Evolutionary conservation across 768 basidiomycete genomes (phyloP).

Genomic region (Russula sp.): DNA sequence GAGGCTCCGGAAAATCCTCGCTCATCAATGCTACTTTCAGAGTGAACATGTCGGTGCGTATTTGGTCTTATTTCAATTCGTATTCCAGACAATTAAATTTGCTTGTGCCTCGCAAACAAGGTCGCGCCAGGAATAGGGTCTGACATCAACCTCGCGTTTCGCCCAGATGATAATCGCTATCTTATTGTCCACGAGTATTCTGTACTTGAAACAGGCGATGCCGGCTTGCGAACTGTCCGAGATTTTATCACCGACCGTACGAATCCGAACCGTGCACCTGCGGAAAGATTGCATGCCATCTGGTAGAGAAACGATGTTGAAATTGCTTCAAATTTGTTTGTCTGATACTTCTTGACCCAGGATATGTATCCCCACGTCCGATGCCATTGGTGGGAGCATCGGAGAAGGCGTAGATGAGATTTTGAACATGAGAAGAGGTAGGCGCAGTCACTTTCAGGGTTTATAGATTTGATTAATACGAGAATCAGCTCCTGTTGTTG

Average conservation of each 20-base stretch:
- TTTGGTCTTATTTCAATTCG: not conserved
- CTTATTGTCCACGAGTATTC: constrained; percentile 4
- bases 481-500: not conserved
- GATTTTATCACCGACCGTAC: not conserved
- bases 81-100: not conserved
- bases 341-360: not conserved
- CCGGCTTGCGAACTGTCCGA: not conserved
- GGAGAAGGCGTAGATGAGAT: not conserved
- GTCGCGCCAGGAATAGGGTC: not conserved
- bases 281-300: constrained; percentile 2
- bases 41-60: not conserved
- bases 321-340: not conserved
- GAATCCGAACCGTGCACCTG: not conserved
- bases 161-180: not conserved
- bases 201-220: not conserved
- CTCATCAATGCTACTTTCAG: constrained; percentile 2
- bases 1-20: not conserved
- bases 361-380: not conserved
- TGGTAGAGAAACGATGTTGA: constrained; percentile 1
- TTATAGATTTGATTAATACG: not conserved
- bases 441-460: not conserved
- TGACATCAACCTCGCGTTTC: not conserved
- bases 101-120: not conserved
- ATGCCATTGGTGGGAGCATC: not conserved
- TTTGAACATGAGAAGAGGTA: not conserved